These are phyloP conservation scores for Populus hybrid DNA, from an alignment of 441 rosid genomes.

Conservation along the genomic window DNA sequence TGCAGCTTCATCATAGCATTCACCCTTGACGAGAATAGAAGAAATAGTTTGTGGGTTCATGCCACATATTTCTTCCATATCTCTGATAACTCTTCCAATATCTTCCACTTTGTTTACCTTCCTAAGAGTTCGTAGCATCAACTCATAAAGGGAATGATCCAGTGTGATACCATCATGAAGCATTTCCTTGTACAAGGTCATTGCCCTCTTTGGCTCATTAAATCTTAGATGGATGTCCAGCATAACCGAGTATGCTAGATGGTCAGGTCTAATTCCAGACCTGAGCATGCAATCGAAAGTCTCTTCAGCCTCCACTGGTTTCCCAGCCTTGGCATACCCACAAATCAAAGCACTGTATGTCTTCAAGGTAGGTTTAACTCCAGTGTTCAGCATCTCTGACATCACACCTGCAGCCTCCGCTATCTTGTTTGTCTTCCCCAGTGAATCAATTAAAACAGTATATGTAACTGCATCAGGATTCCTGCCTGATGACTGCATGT, in stretches of 20 bases:
- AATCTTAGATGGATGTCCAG: constrained; percentile 71
- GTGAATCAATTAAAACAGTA: constrained; percentile 84
- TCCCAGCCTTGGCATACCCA: constrained; percentile 96
- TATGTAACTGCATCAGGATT: constrained; percentile 90
- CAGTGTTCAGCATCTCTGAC: constrained; percentile 90
- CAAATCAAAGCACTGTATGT: constrained; percentile 94
- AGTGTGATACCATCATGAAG: constrained; percentile 56
- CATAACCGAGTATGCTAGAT: constrained; percentile 83
- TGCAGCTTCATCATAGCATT: constrained; percentile 83
- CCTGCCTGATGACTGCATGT: constrained; percentile 71
- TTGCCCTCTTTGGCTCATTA: constrained; percentile 60
- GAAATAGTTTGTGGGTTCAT: constrained; percentile 65
- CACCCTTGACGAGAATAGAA: constrained; percentile 76
- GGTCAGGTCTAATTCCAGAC: constrained; percentile 83
- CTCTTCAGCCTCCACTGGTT: constrained; percentile 70
- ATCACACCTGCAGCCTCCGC: constrained; percentile 70
- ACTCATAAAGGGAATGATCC: constrained; percentile 52
- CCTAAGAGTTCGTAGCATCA: constrained; percentile 50
- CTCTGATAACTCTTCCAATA: constrained; percentile 59
- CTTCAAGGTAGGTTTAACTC: constrained; percentile 78
- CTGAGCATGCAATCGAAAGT: constrained; percentile 73
- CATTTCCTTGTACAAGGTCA: constrained; percentile 66
- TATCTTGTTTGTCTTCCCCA: constrained; percentile 80
- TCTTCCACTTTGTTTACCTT: constrained; percentile 55
- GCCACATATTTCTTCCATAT: constrained; percentile 65